A percentile compares a stretch with the other conserved stretches of the same genome.
Conservation (phyloP, 768 basidiomycete species). For the Mycena latifolia region DNA sequence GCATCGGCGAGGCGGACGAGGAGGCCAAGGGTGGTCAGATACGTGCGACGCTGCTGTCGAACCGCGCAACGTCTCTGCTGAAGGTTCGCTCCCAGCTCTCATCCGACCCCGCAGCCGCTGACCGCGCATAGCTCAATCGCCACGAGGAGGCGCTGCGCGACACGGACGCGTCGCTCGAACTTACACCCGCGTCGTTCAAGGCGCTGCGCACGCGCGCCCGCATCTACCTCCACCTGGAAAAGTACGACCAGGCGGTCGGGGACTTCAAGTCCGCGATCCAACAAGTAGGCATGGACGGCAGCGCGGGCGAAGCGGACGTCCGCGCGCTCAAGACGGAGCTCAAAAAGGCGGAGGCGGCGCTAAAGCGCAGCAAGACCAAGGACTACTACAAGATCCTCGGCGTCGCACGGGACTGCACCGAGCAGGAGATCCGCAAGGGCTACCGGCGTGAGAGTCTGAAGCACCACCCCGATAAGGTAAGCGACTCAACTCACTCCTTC, state of each 20-base stretch:
- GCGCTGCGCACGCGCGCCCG: constrained; percentile 89
- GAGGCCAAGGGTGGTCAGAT: constrained; percentile 87
- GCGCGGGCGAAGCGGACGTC: constrained; percentile 67
- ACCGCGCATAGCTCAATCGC: constrained; percentile 63
- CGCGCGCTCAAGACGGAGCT: constrained; percentile 74
- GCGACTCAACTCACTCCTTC: constrained; percentile 6
- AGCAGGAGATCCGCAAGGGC: constrained; percentile 89
- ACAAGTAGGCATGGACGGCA: constrained; percentile 73
- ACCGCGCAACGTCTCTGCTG: constrained; percentile 84
- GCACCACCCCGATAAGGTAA: constrained; percentile 88
- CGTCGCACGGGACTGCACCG: constrained; percentile 69
- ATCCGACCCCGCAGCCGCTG: constrained; percentile 2
- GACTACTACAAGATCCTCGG: constrained; percentile 90
- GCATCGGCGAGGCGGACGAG: constrained; percentile 74
- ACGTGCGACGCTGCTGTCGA: constrained; percentile 83
- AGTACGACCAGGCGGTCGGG: constrained; percentile 75
- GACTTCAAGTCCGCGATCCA: constrained; percentile 89
- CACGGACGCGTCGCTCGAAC: constrained; percentile 73
- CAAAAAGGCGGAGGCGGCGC: constrained; percentile 82
- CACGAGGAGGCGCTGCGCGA: constrained; percentile 80
- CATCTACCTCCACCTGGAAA: constrained; percentile 79
- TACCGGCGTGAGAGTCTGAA: constrained; percentile 90
- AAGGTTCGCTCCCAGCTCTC: constrained; percentile 61
- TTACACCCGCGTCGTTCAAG: constrained; percentile 81
- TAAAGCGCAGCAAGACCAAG: constrained; percentile 92